These are phyloP conservation scores for Rhizopus stolonifer DNA, from an alignment of 371 early-diverging fungal species.

Conservation along the genomic window DNA sequence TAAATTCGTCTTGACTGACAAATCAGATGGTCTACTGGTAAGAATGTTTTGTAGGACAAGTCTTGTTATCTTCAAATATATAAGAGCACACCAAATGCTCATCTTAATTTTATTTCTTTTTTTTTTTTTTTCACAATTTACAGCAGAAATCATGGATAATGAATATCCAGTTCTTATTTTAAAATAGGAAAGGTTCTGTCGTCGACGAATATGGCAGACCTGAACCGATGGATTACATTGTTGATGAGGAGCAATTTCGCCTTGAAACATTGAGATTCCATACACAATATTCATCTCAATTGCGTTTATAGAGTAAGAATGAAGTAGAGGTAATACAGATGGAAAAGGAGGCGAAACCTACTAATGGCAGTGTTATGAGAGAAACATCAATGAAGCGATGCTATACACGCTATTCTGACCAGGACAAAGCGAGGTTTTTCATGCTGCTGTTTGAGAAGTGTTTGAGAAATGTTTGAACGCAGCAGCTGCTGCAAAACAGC, in stretches of 20 bases:
- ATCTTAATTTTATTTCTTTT: neutral
- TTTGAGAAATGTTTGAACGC: conserved; percentile 19
- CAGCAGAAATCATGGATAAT: conserved; percentile 2
- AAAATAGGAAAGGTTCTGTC: conserved; percentile 9
- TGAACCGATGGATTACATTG: conserved; percentile 23
- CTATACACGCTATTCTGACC: no score
- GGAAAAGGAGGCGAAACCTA: neutral
- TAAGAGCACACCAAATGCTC: conserved; percentile 1
- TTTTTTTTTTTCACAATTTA: neutral
- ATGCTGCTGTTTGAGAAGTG: no score
- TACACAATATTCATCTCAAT: conserved; percentile 11
- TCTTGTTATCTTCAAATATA: neutral
- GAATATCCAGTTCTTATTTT: conserved; percentile 12
- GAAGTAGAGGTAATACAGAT: conserved; percentile 4
- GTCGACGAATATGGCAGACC: conserved; percentile 17
- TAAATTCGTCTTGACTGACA: no score
- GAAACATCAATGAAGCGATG: conserved; percentile 7
- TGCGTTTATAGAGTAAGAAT: neutral
- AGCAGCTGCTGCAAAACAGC: conserved; percentile 10
- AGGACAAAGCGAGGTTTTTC: conserved; percentile 12
- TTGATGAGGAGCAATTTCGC: no score
- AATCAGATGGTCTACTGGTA: no score
- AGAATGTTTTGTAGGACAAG: neutral
- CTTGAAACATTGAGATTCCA: conserved; percentile 16
- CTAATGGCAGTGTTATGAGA: neutral